Conservation (phyloP, 2,329 filamentous ascomycete genomes). For the Aspergillus sp. region DNA sequence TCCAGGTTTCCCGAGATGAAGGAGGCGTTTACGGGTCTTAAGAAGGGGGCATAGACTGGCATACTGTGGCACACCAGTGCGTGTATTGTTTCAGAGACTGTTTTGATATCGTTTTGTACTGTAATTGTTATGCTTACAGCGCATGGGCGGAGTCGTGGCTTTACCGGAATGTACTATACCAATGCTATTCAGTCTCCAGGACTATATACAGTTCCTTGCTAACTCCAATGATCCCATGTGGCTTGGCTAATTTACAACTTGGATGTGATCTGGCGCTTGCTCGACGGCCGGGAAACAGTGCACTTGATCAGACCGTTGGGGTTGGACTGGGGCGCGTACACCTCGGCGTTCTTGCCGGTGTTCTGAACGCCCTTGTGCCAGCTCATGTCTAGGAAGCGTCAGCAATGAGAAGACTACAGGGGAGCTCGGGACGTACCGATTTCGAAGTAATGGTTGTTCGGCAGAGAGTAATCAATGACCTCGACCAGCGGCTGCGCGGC, state of each 20-base stretch:
- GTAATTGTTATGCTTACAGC: constrained; percentile 20
- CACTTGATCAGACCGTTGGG: constrained; percentile 96
- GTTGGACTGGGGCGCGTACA: constrained; percentile 84
- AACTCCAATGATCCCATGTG: neutral
- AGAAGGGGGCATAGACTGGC: constrained; percentile 17
- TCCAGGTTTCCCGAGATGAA: constrained; percentile 27
- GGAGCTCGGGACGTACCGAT: constrained; percentile 48
- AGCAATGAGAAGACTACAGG: neutral
- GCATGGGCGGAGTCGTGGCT: constrained; percentile 36
- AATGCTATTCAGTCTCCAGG: constrained; percentile 9
- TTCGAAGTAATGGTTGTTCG: constrained; percentile 99
- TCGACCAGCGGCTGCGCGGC: constrained; percentile 62
- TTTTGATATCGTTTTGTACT: constrained; percentile 6
- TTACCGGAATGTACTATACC: constrained; percentile 8
- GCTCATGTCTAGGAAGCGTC: constrained; percentile 58
- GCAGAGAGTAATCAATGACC: constrained; percentile 70
- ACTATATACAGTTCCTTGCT: constrained; percentile 2
- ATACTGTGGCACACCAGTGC: no score
- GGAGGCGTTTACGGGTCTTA: constrained; percentile 27
- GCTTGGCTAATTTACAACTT: constrained; percentile 18
- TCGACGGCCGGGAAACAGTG: constrained; percentile 50
- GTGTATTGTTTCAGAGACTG: constrained; percentile 4
- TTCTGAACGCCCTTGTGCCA: constrained; percentile 97
- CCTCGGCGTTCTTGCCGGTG: constrained; percentile 88
- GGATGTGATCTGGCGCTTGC: constrained; percentile 12